Percentiles rank a stretch among this genome's conserved stretches.
phyloP scores from a whole-genome alignment of 2,329 filamentous ascomycete species.

The Clonostachys rhizophaga region DNA sequence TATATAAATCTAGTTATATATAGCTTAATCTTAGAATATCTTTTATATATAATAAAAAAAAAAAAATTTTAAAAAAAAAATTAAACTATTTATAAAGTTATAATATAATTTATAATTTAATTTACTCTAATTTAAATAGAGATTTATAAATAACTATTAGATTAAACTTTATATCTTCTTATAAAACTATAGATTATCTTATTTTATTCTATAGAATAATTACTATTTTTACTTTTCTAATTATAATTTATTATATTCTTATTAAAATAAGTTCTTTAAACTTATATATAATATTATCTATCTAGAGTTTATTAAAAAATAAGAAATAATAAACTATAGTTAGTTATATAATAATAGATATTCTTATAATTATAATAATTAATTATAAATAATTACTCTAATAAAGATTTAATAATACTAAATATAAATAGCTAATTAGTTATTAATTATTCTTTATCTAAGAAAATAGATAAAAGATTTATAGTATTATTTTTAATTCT shows the following conservation, averaged over 20 bases:
- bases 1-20: too few species aligned
- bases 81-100: neutral
- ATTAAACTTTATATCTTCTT: neutral
- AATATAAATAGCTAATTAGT: neutral
- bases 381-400: neutral
- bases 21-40: too few species aligned
- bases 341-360: neutral
- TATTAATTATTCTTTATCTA: neutral
- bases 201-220: neutral
- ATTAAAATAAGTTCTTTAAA: neutral
- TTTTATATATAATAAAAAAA: too few species aligned
- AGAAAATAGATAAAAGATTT: neutral
- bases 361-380: conserved; percentile 1
- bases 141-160: neutral
- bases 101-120: neutral
- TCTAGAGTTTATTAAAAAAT: neutral
- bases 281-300: neutral
- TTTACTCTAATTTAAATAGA: neutral
- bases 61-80: neutral
- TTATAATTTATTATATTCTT: neutral
- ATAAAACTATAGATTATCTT: neutral
- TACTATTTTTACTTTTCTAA: neutral
- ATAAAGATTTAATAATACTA: neutral
- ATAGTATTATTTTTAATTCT: neutral
- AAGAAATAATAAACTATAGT: neutral